These are phyloP conservation scores for Xylaria sp. DNA, from an alignment of 2,329 filamentous ascomycete species.

Conservation along the genomic window DNA sequence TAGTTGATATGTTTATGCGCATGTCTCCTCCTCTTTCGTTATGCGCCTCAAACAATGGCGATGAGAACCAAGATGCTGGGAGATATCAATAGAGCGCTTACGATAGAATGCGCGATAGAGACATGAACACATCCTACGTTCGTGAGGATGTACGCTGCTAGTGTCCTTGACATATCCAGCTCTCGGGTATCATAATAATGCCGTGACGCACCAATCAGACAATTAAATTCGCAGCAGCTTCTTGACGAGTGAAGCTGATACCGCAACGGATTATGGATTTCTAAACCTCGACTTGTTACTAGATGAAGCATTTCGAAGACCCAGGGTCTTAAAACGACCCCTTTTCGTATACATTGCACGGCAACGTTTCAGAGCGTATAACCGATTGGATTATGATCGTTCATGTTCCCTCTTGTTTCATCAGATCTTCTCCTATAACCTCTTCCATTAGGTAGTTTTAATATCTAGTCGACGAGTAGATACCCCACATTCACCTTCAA, in stretches of 20 bases:
- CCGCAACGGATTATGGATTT: neutral
- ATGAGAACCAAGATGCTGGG: neutral
- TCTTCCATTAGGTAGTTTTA: neutral
- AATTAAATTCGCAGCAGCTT: neutral
- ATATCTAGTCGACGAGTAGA: neutral
- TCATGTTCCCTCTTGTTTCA: neutral
- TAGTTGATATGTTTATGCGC: neutral
- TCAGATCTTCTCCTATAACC: neutral
- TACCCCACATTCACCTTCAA: too few species aligned
- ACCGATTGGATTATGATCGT: constrained; percentile 3
- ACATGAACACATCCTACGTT: too few species aligned
- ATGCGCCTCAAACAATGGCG: neutral
- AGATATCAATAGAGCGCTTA: neutral
- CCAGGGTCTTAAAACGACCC: neutral
- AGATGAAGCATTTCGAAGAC: neutral
- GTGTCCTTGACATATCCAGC: neutral
- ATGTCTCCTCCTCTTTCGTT: neutral
- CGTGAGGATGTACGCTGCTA: neutral
- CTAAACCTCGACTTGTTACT: neutral
- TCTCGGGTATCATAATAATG: neutral
- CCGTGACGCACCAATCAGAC: neutral
- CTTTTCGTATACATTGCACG: neutral
- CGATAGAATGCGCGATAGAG: neutral
- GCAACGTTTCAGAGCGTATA: neutral
- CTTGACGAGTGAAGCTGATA: neutral